These are phyloP conservation scores for Linaria vulgaris DNA, from an alignment of 257 asterid genomes.

Conservation along the genomic window DNA sequence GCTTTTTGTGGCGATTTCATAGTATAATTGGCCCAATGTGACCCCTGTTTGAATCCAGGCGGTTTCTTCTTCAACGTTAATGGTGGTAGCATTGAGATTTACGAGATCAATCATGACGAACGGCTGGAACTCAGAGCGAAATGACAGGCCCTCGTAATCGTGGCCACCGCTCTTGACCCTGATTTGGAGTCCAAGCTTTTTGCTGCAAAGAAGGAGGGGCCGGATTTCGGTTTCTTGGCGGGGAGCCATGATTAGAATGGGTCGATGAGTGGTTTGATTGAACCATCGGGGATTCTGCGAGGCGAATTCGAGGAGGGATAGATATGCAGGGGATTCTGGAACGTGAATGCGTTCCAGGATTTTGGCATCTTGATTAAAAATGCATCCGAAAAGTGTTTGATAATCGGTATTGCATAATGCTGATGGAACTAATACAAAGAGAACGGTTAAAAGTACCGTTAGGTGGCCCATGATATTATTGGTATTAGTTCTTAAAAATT, in stretches of 20 bases:
- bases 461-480: too few relatives aligned
- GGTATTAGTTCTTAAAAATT: too few relatives aligned
- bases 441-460: too few relatives aligned
- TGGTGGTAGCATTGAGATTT: slow-evolving; percentile 15
- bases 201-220: slow-evolving; percentile 27
- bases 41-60: slow-evolving; percentile 39
- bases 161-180: slow-evolving; percentile 40
- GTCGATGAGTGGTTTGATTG: slow-evolving; percentile 24
- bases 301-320: slow-evolving; percentile 10
- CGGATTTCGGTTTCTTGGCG: slow-evolving; percentile 16
- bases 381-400: slow-evolving; percentile 17
- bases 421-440: too few relatives aligned
- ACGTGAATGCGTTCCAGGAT: slow-evolving; percentile 14
- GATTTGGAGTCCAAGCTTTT: slow-evolving; percentile 22
- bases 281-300: slow-evolving; percentile 33
- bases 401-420: too few relatives aligned
- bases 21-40: slow-evolving; percentile 32
- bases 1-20: slow-evolving; percentile 29
- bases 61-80: slow-evolving; percentile 25
- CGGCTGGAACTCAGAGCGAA: slow-evolving; percentile 16
- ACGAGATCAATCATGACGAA: slow-evolving; percentile 31
- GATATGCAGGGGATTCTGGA: slow-evolving; percentile 20
- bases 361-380: background rate
- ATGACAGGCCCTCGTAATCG: slow-evolving; percentile 41
- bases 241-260: slow-evolving; percentile 23